These are phyloP conservation scores for Fusarium xyrophilum DNA, from an alignment of 2,329 filamentous ascomycete species.

Conservation along the genomic window DNA sequence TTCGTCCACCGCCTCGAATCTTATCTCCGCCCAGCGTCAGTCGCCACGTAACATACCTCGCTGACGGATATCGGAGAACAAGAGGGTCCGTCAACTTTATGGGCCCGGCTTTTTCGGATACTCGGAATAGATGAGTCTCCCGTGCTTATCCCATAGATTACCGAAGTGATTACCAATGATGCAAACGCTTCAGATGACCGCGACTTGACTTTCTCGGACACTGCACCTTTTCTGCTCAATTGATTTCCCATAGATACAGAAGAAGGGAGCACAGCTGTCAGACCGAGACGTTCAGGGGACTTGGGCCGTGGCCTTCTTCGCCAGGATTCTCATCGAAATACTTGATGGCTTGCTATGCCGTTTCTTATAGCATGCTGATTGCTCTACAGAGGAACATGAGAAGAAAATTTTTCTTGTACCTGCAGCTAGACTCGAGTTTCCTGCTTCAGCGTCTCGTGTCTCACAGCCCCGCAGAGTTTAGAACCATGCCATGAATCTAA, in stretches of 20 bases:
- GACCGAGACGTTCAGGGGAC: rapidly evolving
- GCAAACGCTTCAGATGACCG: rapidly evolving
- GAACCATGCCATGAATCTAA: not conserved
- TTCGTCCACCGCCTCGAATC: not conserved
- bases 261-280: not conserved
- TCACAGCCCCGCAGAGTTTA: rapidly evolving
- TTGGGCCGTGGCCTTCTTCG: not conserved
- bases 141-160: not conserved
- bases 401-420: too few relatives aligned
- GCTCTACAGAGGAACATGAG: too few relatives aligned
- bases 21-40: not conserved
- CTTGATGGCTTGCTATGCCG: rapidly evolving
- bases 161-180: not conserved
- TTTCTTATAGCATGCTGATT: not conserved
- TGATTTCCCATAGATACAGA: not conserved
- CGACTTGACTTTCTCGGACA: rapidly evolving
- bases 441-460: too few relatives aligned
- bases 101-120: not conserved
- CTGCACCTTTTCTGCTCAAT: not conserved
- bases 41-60: not conserved
- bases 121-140: not conserved
- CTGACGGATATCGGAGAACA: constrained; percentile 3
- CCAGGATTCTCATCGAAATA: not conserved
- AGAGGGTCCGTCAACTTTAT: not conserved
- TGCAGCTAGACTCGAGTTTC: too few relatives aligned